phyloP scores from a whole-genome alignment of 1,139 yeast species.

The Kodamaea sp. region DNA sequence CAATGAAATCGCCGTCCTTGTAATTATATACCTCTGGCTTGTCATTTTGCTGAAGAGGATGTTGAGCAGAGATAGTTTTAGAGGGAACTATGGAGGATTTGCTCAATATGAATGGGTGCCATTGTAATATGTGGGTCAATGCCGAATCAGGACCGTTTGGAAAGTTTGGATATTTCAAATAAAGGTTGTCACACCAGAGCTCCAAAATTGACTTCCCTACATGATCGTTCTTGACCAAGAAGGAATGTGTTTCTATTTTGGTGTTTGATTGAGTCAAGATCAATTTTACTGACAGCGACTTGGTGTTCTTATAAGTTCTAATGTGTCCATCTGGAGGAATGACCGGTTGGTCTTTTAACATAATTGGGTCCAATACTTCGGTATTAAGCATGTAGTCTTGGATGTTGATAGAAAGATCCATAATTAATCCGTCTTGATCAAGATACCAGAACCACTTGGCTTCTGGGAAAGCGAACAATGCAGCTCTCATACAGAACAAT shows the following conservation, averaged over 20 bases:
- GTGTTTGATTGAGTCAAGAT: slow-evolving; percentile 66
- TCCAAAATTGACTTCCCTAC: slow-evolving; percentile 70
- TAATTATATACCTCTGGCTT: slow-evolving; percentile 37
- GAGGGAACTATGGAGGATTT: slow-evolving; percentile 73
- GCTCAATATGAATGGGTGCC: slow-evolving; percentile 84
- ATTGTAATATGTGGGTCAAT: slow-evolving; percentile 79
- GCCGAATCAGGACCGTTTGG: slow-evolving; percentile 64
- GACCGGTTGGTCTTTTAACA: slow-evolving; percentile 67
- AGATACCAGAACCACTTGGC: slow-evolving; percentile 85
- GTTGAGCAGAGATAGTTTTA: slow-evolving; percentile 39
- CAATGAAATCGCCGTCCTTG: slow-evolving; percentile 63
- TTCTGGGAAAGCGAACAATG: slow-evolving; percentile 83
- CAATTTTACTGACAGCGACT: slow-evolving; percentile 53
- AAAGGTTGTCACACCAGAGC: slow-evolving; percentile 71
- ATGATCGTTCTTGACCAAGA: slow-evolving; percentile 64
- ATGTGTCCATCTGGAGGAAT: slow-evolving; percentile 68
- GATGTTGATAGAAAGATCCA: slow-evolving; percentile 62
- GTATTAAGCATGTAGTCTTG: slow-evolving; percentile 58
- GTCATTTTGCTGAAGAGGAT: slow-evolving; percentile 13
- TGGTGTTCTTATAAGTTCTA: slow-evolving; percentile 65
- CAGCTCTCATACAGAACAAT: slow-evolving; percentile 65
- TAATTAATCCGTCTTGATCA: slow-evolving; percentile 72
- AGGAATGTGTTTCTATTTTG: slow-evolving; percentile 66
- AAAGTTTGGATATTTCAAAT: slow-evolving; percentile 64
- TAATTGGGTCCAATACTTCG: slow-evolving; percentile 55